These are phyloP conservation scores for Rosa persica DNA, from an alignment of 306 rosid species.

Conservation along the genomic window DNA sequence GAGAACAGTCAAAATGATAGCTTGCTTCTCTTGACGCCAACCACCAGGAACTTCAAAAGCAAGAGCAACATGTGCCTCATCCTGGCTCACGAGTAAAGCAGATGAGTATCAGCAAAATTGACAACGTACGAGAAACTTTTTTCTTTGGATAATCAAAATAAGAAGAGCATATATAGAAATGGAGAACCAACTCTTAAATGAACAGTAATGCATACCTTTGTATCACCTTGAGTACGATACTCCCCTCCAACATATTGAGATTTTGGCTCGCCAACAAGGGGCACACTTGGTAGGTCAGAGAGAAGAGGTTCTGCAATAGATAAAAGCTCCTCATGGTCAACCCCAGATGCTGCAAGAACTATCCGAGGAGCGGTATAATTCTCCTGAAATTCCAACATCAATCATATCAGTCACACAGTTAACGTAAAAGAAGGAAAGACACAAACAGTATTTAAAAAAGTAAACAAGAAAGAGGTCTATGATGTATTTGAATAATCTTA, in stretches of 20 bases:
- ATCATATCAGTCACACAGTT: constrained; percentile 23
- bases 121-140: neutral
- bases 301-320: constrained; percentile 89
- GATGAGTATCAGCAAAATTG: constrained; percentile 18
- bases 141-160: constrained; percentile 1
- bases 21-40: constrained; percentile 86
- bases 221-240: constrained; percentile 77
- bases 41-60: constrained; percentile 99
- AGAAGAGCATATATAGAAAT: neutral
- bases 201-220: constrained; percentile 53
- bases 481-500: constrained; percentile 39
- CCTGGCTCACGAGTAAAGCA: constrained; percentile 40
- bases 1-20: constrained; percentile 82
- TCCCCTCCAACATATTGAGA: constrained; percentile 93
- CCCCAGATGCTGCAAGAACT: constrained; percentile 95
- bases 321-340: constrained; percentile 81
- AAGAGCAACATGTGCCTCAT: constrained; percentile 76
- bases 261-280: constrained; percentile 54
- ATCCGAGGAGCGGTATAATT: constrained; percentile 93
- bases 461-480: neutral
- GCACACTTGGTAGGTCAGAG: constrained; percentile 68
- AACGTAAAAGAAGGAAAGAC: constrained; percentile 5
- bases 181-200: constrained; percentile 4
- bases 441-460: neutral
- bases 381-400: constrained; percentile 56